These are phyloP conservation scores for Microbotryomycetes sp. DNA, from an alignment of 1,284 basidiomycete species.

Conservation along the genomic window DNA sequence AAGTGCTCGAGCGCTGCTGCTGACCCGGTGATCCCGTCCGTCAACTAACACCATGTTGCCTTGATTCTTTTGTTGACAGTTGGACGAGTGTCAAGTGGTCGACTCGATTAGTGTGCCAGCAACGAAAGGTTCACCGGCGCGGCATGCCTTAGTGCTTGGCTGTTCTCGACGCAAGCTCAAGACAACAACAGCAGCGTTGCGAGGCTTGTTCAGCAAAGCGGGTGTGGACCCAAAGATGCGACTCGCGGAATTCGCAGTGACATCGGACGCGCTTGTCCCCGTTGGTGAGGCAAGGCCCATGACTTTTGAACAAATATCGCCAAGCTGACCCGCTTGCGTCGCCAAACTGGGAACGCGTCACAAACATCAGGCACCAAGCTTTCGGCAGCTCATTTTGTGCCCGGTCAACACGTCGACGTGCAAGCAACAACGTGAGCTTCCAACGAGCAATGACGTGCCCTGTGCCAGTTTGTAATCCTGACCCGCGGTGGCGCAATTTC, in stretches of 20 bases:
- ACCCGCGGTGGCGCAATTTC: background rate
- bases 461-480: background rate
- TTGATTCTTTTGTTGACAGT: conserved; percentile 39
- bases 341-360: no score
- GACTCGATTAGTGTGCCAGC: conserved; percentile 39
- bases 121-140: conserved; percentile 30
- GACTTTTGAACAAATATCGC: background rate
- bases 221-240: conserved; percentile 77
- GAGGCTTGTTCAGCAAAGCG: conserved; percentile 80
- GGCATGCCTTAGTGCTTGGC: conserved; percentile 44
- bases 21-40: background rate
- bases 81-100: conserved; percentile 48
- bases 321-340: background rate
- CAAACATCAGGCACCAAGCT: conserved; percentile 64
- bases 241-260: conserved; percentile 83
- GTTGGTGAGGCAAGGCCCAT: conserved; percentile 63
- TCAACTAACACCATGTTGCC: background rate
- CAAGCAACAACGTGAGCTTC: conserved; percentile 75
- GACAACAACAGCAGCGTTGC: conserved; percentile 64
- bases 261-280: conserved; percentile 79
- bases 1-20: background rate
- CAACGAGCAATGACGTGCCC: background rate
- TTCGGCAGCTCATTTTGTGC: conserved; percentile 92
- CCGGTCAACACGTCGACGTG: conserved; percentile 94
- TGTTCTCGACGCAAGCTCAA: conserved; percentile 42